A percentile compares a stretch with the other conserved stretches of the same genome.
phyloP scores from a whole-genome alignment of 805 yeast genomes.

The Saturnispora saitoi region DNA sequence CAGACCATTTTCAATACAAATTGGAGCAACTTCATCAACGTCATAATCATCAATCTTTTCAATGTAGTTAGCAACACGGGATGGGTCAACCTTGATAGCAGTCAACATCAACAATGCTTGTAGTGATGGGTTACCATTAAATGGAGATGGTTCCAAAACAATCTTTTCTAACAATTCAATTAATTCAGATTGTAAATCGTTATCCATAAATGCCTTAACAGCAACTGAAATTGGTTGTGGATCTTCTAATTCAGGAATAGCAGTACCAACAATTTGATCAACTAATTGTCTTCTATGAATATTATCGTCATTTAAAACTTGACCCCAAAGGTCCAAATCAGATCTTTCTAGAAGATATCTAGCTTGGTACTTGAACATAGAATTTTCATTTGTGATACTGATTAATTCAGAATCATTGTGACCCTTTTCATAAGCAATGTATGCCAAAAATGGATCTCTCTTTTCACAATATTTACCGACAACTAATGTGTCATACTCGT shows the following conservation, averaged over 20 bases:
- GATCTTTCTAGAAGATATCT: constrained; percentile 84
- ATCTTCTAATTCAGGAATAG: constrained; percentile 86
- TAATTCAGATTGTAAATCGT: constrained; percentile 84
- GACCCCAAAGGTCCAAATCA: constrained; percentile 75
- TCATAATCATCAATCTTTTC: constrained; percentile 88
- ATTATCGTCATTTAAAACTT: constrained; percentile 67
- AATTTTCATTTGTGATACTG: constrained; percentile 88
- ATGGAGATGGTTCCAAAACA: constrained; percentile 94
- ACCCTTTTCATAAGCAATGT: constrained; percentile 96
- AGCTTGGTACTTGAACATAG: constrained; percentile 99
- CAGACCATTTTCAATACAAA: constrained; percentile 81
- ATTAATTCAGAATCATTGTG: constrained; percentile 82
- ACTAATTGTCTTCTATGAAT: constrained; percentile 83
- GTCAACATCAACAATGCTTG: constrained; percentile 91
- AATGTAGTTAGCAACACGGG: constrained; percentile 73
- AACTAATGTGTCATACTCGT: constrained; percentile 80
- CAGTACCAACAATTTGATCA: constrained; percentile 92
- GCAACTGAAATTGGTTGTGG: constrained; percentile 92
- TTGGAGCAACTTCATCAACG: constrained; percentile 87
- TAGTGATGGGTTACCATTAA: constrained; percentile 87
- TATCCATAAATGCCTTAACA: constrained; percentile 93
- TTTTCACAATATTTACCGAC: constrained; percentile 98
- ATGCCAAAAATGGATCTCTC: constrained; percentile 97
- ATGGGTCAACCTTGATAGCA: constrained; percentile 89
- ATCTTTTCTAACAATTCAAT: constrained; percentile 93